A percentile compares a stretch with the other conserved stretches of the same genome.
Evolutionary conservation across 1,284 basidiomycete species (phyloP).

Genomic region (Irpex rosettiformis): DNA sequence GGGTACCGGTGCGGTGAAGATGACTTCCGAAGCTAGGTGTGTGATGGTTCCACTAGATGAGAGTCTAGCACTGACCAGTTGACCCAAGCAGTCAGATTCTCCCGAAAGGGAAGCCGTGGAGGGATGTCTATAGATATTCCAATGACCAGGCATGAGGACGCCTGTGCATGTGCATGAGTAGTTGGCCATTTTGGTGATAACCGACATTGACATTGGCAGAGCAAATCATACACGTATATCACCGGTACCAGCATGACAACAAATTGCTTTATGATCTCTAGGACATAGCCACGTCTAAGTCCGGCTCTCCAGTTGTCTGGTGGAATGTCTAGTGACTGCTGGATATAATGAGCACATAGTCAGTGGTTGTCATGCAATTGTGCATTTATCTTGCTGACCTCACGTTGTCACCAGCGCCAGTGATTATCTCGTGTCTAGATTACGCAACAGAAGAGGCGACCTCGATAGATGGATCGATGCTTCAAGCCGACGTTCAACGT

Average conservation of each 20-base stretch:
- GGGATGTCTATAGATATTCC: slow-evolving; percentile 33
- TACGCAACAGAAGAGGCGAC: background rate
- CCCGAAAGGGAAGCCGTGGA: slow-evolving; percentile 51
- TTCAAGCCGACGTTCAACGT: too few species aligned
- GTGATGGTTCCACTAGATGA: slow-evolving; percentile 14
- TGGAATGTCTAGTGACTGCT: background rate
- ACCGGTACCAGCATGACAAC: background rate
- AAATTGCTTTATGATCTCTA: background rate
- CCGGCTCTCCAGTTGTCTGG: background rate
- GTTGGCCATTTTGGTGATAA: background rate
- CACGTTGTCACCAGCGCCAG: background rate
- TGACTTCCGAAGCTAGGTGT: slow-evolving; percentile 47
- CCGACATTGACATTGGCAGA: background rate
- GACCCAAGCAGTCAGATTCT: slow-evolving; percentile 32
- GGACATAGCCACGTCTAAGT: background rate
- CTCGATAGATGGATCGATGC: background rate
- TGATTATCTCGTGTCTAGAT: background rate
- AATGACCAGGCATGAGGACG: background rate
- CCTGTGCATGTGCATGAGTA: background rate
- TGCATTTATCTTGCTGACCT: background rate
- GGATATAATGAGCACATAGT: background rate
- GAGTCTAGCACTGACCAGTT: background rate
- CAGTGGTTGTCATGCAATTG: background rate
- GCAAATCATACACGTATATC: background rate
- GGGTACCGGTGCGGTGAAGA: slow-evolving; percentile 58